Base-by-base conservation (phyloP, 805 yeast genomes). In the Sugiyamaella boreocaroliniensis region DNA sequence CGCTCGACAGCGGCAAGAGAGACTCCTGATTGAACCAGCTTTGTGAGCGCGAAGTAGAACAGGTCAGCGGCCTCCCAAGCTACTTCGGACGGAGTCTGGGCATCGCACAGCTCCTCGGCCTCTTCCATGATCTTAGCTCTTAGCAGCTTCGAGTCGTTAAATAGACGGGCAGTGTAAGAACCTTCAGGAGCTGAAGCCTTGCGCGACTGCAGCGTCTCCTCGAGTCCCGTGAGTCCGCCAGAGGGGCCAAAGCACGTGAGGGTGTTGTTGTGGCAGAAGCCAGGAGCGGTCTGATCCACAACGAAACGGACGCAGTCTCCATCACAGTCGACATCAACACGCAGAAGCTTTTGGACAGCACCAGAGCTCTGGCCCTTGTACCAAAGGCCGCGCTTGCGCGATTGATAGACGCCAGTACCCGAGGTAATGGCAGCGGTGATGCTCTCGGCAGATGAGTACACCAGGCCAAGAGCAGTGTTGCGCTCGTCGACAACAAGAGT, bases 41-140 rank as follows among this genome's bases (percentile, higher is more conserved):
- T 86, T 61, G 85, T 74, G 54, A 78, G 57, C 51, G 87, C 83
- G 63, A 85, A 82, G 64, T 79, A 75, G 54, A 86, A 77, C 67
- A 93, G 76, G 68, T 93, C 99, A 8, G 99, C 99, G 50, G 95
- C 92, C 72, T 93, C 99, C 97, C 97, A 93, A 0, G 98, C 85
- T 51, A 89, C 78, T 53, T 92, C 85, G 1, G 77, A 78, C 61
- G 76, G 76, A 5, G 74, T 63, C 40, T 75, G 75, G 15, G 99
- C 98, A 54, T 89, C 97, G 32, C 89, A 81, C 57, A 93, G 79
- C 70, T 93, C 99, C 64, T 92, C 97, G 44, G 97, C 95, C 71
- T 93, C 99, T 72, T 93, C 99, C 68, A 82, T 81, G 71, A 93
- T 84, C 75, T 93, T 67, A 22, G 98, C 97, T 52, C 77, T 74